Conservation (phyloP, 148 eudicot genomes). For the Rhododendron ovatum region DNA sequence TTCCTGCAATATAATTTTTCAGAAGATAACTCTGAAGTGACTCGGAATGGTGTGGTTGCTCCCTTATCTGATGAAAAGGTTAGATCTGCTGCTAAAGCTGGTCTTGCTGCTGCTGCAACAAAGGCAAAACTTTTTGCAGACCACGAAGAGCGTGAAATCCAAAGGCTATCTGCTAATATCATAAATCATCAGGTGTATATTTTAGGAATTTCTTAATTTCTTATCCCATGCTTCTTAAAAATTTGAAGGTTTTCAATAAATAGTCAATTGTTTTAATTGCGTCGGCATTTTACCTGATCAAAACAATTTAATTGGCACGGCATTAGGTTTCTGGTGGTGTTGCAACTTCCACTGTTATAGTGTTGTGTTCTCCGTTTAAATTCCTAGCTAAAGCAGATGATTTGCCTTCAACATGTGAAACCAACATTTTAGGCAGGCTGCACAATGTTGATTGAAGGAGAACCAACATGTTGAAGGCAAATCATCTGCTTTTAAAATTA, state of each 20-base stretch:
- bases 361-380: neutral
- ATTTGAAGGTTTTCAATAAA: neutral
- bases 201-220: neutral
- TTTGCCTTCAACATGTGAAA: neutral
- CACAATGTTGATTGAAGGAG: neutral
- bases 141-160: conserved; percentile 97
- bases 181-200: conserved; percentile 83
- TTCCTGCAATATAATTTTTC: conserved; percentile 14
- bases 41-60: conserved; percentile 37
- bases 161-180: conserved; percentile 87
- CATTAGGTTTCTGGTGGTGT: neutral
- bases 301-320: neutral
- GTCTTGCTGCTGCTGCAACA: conserved; percentile 83
- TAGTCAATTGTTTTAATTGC: neutral
- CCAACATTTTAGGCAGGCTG: neutral
- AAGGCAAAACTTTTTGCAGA: conserved; percentile 94
- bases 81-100: conserved; percentile 74
- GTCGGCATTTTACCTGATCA: neutral
- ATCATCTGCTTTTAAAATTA: no score
- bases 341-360: neutral
- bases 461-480: no score
- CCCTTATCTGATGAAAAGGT: conserved; percentile 62
- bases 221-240: neutral
- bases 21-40: conserved; percentile 34
- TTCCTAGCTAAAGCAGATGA: neutral